These are phyloP conservation scores for Glaciozyma martinii DNA, from an alignment of 768 basidiomycete species.

Conservation along the genomic window DNA sequence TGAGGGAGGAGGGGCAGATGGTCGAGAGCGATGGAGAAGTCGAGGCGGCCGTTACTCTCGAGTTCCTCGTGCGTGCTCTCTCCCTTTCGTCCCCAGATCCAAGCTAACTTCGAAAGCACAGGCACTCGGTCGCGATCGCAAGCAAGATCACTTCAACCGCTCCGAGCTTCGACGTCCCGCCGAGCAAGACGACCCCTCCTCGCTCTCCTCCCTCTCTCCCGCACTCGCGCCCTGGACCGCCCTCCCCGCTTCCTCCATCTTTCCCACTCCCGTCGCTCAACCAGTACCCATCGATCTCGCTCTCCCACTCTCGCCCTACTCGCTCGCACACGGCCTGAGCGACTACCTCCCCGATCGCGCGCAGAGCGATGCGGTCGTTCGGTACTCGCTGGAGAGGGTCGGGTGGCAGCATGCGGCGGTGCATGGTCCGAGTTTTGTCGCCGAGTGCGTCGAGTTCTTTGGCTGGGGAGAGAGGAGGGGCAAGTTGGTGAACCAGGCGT, in stretches of 20 bases:
- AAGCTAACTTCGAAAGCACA: neutral
- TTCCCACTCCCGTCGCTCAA: neutral
- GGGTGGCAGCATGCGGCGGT: slow-evolving; percentile 24
- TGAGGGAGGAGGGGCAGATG: neutral
- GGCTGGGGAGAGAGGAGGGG: slow-evolving; percentile 11
- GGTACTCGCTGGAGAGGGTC: slow-evolving; percentile 17
- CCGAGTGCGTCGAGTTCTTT: slow-evolving; percentile 21
- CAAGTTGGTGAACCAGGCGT: slow-evolving; percentile 20
- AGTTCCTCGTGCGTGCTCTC: slow-evolving; percentile 16
- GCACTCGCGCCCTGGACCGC: neutral
- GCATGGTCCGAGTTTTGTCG: slow-evolving; percentile 10
- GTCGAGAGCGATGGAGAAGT: slow-evolving; percentile 22
- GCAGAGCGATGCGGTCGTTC: slow-evolving; percentile 4
- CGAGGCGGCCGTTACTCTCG: slow-evolving; percentile 27
- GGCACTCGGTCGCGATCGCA: slow-evolving; percentile 29
- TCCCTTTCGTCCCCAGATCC: neutral
- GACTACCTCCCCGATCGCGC: slow-evolving; percentile 2
- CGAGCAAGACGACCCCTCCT: neutral
- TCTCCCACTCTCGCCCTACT: neutral
- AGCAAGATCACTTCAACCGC: slow-evolving; percentile 25
- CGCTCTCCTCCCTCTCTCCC: neutral
- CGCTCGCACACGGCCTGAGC: neutral
- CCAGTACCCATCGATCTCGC: neutral
- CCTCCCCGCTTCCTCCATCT: neutral
- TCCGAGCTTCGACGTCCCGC: slow-evolving; percentile 14